Conservation (phyloP, 495 filamentous ascomycete species). For the Xylaria cubensis region DNA sequence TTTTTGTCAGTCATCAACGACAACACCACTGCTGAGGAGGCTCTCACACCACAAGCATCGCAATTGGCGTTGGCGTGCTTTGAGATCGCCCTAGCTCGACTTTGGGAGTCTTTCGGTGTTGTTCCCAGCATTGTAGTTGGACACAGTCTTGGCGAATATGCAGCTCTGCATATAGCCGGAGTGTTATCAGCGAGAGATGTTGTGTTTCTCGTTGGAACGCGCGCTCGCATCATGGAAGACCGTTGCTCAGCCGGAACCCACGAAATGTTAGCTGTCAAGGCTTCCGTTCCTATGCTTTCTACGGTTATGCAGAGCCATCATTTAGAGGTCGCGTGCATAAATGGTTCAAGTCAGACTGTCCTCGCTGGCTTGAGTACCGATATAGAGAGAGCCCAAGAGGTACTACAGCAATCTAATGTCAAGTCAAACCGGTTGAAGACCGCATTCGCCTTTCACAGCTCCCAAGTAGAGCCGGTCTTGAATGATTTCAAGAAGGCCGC, state of each 20-base stretch:
- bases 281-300: constrained; percentile 46
- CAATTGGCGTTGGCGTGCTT: constrained; percentile 8
- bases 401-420: constrained; percentile 33
- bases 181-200: constrained; percentile 46
- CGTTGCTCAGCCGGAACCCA: constrained; percentile 62
- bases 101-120: constrained; percentile 17
- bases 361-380: constrained; percentile 45
- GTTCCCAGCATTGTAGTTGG: neutral
- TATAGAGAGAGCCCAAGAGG: constrained; percentile 49
- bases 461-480: constrained; percentile 69
- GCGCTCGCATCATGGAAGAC: neutral
- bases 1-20: constrained; percentile 57
- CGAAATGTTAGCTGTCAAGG: constrained; percentile 45
- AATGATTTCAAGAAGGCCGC: constrained; percentile 57
- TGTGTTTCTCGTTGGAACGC: constrained; percentile 60
- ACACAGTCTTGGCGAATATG: constrained; percentile 21
- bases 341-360: constrained; percentile 54
- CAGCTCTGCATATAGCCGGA: constrained; percentile 39
- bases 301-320: neutral
- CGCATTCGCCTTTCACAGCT: constrained; percentile 71
- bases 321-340: constrained; percentile 48
- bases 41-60: neutral
- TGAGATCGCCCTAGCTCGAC: constrained; percentile 12
- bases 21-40: neutral
- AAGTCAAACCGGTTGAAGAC: constrained; percentile 65